A percentile compares a stretch with the other conserved stretches of the same genome.
These are phyloP conservation scores for Noccaea bulbosa DNA, from an alignment of 345 rosid genomes.

Conservation along the genomic window DNA sequence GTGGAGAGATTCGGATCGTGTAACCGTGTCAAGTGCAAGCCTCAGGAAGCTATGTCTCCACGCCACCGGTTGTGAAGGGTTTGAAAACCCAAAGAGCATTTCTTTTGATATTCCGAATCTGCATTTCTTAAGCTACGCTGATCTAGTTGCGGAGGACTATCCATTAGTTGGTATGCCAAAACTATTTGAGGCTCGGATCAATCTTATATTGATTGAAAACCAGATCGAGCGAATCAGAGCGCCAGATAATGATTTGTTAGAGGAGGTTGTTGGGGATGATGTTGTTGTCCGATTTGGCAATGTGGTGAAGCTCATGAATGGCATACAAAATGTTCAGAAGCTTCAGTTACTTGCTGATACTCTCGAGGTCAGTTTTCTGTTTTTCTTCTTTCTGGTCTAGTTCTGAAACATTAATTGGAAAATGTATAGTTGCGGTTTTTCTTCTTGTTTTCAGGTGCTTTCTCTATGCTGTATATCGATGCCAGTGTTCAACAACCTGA, in stretches of 20 bases:
- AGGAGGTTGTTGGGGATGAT: not conserved
- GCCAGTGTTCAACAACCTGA: slow-evolving; percentile 11
- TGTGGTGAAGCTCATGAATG: not conserved
- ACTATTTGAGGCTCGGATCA: not conserved
- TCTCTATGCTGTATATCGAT: not conserved
- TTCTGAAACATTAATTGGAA: too few relatives aligned
- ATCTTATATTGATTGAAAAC: not conserved
- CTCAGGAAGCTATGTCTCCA: not conserved
- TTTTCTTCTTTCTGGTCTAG: not conserved
- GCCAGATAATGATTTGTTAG: not conserved
- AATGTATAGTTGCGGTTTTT: too few relatives aligned
- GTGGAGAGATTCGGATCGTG: not conserved
- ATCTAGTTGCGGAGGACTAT: not conserved
- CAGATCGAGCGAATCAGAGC: not conserved
- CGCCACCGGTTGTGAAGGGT: too few relatives aligned
- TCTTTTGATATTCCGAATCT: not conserved
- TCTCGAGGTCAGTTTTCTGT: not conserved
- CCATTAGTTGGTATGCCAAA: not conserved
- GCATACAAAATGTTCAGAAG: not conserved
- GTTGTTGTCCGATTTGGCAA: not conserved
- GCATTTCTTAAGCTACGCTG: not conserved
- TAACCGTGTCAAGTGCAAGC: not conserved
- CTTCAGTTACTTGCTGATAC: slow-evolving; percentile 3
- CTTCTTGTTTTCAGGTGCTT: not conserved
- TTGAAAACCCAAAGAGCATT: not conserved